Evolutionary conservation across 148 eudicot genomes (phyloP).

Genomic region (Dianthus caryophyllus): DNA sequence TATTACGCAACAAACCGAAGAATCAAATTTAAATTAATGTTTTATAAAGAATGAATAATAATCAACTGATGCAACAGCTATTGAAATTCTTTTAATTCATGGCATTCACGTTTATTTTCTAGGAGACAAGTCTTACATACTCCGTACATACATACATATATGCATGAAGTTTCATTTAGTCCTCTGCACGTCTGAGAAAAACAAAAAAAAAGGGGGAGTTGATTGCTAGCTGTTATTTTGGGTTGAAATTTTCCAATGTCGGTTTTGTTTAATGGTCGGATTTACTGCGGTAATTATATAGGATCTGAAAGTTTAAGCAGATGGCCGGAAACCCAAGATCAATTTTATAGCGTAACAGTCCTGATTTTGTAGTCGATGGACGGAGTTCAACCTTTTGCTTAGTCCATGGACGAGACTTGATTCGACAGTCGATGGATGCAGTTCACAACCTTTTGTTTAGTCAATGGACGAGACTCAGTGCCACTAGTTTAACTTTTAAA

Average conservation of each 20-base stretch:
- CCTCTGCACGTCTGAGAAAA: constrained; percentile 18
- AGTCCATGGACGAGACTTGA: no score
- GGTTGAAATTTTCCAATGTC: neutral
- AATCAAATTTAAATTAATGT: neutral
- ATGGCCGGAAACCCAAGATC: no score
- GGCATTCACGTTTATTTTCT: constrained; percentile 13
- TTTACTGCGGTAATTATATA: neutral
- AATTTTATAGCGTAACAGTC: no score
- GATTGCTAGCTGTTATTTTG: neutral
- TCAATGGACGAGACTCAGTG: neutral
- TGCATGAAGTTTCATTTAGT: no score
- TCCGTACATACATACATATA: neutral
- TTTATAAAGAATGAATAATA: neutral
- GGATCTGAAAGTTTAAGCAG: neutral
- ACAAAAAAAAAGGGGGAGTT: neutral
- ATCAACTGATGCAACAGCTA: neutral
- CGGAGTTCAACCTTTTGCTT: no score
- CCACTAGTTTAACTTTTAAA: neutral
- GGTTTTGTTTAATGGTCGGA: neutral
- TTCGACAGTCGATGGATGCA: no score
- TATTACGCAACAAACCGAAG: constrained; percentile 1
- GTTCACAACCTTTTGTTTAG: neutral
- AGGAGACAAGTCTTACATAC: neutral
- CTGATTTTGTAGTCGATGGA: no score
- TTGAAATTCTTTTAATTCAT: constrained; percentile 5